These are phyloP conservation scores for Hypsizygus marmoreus DNA, from an alignment of 768 basidiomycete genomes.

Conservation along the genomic window DNA sequence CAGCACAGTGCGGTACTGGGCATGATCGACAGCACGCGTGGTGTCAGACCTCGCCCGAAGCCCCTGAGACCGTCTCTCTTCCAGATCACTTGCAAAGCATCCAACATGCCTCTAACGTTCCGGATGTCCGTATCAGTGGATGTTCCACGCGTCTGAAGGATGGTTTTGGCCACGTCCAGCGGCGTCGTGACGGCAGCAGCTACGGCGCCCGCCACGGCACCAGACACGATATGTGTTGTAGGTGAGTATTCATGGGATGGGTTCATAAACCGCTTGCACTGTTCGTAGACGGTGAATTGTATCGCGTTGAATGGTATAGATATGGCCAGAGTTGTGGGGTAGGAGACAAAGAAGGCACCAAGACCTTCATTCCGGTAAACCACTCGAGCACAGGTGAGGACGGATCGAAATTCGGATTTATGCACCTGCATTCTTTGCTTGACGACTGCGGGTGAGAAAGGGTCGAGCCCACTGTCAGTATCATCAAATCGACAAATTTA, in stretches of 20 bases:
- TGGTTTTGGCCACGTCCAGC: conserved; percentile 95
- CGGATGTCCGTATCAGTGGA: conserved; percentile 85
- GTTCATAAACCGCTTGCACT: conserved; percentile 84
- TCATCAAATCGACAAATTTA: conserved; percentile 5
- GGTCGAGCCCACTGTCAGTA: not conserved
- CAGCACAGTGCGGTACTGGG: conserved; percentile 97
- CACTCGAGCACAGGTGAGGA: conserved; percentile 79
- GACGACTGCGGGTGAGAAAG: conserved; percentile 63
- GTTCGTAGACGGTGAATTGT: conserved; percentile 96
- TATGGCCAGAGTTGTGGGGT: conserved; percentile 96
- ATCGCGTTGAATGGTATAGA: conserved; percentile 98
- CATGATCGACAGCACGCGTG: conserved; percentile 92
- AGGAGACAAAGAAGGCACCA: conserved; percentile 94
- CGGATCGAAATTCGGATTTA: conserved; percentile 87
- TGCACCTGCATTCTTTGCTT: conserved; percentile 99
- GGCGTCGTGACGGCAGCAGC: conserved; percentile 97
- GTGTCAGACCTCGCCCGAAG: conserved; percentile 84
- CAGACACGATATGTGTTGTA: conserved; percentile 88
- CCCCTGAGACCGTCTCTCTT: conserved; percentile 82
- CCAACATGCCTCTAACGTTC: conserved; percentile 77
- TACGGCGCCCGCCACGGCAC: conserved; percentile 89
- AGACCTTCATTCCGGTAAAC: conserved; percentile 88
- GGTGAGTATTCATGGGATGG: conserved; percentile 89
- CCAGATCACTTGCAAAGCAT: conserved; percentile 90
- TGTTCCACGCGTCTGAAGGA: conserved; percentile 93